These are phyloP conservation scores for Brassica balearica DNA, from an alignment of 441 rosid genomes.

Conservation along the genomic window DNA sequence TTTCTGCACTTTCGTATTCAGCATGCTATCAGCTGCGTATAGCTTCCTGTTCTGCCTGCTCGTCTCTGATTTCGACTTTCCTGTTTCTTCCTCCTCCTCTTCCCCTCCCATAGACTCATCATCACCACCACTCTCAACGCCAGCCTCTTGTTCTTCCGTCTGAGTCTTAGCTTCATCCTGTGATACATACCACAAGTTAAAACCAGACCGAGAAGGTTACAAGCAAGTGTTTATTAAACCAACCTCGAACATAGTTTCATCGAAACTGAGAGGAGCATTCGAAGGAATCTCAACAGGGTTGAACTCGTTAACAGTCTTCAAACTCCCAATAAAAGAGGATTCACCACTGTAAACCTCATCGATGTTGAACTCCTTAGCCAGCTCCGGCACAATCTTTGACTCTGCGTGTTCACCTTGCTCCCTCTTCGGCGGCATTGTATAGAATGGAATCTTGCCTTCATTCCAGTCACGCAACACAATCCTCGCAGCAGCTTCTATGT, in stretches of 20 bases:
- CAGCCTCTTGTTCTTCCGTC: conserved; percentile 23
- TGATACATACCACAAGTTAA: conserved; percentile 1
- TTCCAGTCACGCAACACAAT: conserved; percentile 96
- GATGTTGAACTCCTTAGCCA: conserved; percentile 80
- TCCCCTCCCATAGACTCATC: conserved; percentile 63
- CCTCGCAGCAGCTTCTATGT: conserved; percentile 86
- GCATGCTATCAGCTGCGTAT: conserved; percentile 69
- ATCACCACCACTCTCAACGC: conserved; percentile 26
- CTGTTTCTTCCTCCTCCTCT: conserved; percentile 46
- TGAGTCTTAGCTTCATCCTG: conserved; percentile 35
- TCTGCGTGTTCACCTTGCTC: conserved; percentile 73
- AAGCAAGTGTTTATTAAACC: conserved; percentile 35
- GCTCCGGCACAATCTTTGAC: conserved; percentile 72
- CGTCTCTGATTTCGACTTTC: conserved; percentile 46
- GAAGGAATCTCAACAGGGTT: conserved; percentile 79
- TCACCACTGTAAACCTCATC: conserved; percentile 86
- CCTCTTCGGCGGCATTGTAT: conserved; percentile 86
- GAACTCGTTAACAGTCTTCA: conserved; percentile 70
- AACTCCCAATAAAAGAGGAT: conserved; percentile 90
- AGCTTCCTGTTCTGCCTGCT: conserved; percentile 76
- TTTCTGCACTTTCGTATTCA: conserved; percentile 67
- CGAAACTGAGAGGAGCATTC: conserved; percentile 68
- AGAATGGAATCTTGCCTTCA: conserved; percentile 93
- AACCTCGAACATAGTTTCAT: conserved; percentile 85
- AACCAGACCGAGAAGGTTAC: neutral